A percentile compares a stretch with the other conserved stretches of the same genome.
phyloP scores from a whole-genome alignment of 2,329 filamentous ascomycete genomes.

The Alternaria ethzedia region DNA sequence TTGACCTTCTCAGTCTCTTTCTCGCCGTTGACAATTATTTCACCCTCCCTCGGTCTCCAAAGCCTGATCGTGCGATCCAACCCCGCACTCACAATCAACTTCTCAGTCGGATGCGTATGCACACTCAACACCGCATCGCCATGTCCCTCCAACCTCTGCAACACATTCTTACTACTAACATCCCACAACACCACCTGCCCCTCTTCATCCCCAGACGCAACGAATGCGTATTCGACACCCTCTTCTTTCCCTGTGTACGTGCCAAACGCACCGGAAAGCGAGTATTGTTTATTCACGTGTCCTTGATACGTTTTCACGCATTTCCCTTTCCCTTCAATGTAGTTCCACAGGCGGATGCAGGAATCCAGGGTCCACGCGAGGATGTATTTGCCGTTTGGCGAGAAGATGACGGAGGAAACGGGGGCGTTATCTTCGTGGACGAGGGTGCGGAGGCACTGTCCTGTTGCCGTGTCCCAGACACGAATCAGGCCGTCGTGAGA shows the following conservation, averaged over 20 bases:
- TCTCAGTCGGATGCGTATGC: slow-evolving; percentile 62
- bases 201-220: slow-evolving; percentile 86
- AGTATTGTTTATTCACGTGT: slow-evolving; percentile 82
- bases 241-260: slow-evolving; percentile 56
- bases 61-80: slow-evolving; percentile 67
- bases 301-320: slow-evolving; percentile 98
- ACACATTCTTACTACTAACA: slow-evolving; percentile 79
- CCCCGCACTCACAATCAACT: slow-evolving; percentile 66
- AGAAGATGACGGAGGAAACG: slow-evolving; percentile 88
- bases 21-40: no score
- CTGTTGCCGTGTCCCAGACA: slow-evolving; percentile 94
- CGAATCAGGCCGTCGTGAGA: slow-evolving; percentile 79
- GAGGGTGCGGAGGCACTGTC: slow-evolving; percentile 91
- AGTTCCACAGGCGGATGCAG: slow-evolving; percentile 92
- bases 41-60: slow-evolving; percentile 54
- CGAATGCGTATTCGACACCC: slow-evolving; percentile 60
- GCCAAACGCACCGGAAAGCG: slow-evolving; percentile 84
- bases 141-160: slow-evolving; percentile 69
- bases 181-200: slow-evolving; percentile 89
- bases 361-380: slow-evolving; percentile 91
- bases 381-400: slow-evolving; percentile 91
- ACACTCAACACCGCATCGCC: slow-evolving; percentile 66
- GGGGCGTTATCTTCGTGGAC: slow-evolving; percentile 96
- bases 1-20: no score
- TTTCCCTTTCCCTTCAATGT: slow-evolving; percentile 83